A percentile compares a stretch with the other conserved stretches of the same genome.
Evolutionary conservation across 2,329 filamentous ascomycete genomes (phyloP).

Genomic region (Aspergillus sp.): DNA sequence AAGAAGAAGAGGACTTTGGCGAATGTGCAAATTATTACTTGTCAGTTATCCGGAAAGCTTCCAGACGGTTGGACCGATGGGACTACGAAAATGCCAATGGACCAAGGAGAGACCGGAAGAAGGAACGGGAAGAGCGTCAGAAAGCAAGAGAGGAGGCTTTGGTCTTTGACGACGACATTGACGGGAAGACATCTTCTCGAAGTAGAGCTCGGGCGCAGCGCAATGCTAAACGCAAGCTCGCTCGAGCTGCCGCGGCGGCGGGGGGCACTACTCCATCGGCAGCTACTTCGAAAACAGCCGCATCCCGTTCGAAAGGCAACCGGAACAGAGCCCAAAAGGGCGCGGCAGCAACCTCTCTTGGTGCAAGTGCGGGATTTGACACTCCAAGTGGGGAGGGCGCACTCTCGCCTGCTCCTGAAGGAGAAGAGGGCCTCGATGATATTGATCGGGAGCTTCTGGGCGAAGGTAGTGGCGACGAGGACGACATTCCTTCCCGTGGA

Average conservation of each 20-base stretch:
- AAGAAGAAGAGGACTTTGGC: conserved; percentile 48
- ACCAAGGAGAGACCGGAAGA: conserved; percentile 38
- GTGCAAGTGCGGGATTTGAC: conserved; percentile 19
- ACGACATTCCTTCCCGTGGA: conserved; percentile 20
- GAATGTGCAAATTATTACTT: conserved; percentile 48
- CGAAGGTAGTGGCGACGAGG: conserved; percentile 38
- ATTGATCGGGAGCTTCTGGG: conserved; percentile 39
- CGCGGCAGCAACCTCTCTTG: conserved; percentile 10
- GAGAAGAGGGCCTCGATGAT: conserved; percentile 36
- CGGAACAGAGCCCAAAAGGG: conserved; percentile 23
- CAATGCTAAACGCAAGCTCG: conserved; percentile 32
- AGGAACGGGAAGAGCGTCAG: conserved; percentile 39
- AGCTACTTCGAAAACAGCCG: conserved; percentile 16
- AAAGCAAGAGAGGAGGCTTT: conserved; percentile 28
- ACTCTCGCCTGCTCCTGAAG: conserved; percentile 26
- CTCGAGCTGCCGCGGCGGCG: conserved; percentile 19
- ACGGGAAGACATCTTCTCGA: conserved; percentile 20
- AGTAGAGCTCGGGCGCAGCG: conserved; percentile 25
- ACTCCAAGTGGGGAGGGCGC: conserved; percentile 27
- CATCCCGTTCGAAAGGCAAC: conserved; percentile 27
- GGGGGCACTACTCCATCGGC: conserved; percentile 21
- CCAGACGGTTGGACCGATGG: conserved; percentile 47
- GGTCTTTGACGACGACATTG: conserved; percentile 16
- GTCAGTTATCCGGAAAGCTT: conserved; percentile 43
- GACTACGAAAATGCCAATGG: conserved; percentile 44